phyloP scores from a whole-genome alignment of 2,329 filamentous ascomycete species.

The Exserohilum rostratum region DNA sequence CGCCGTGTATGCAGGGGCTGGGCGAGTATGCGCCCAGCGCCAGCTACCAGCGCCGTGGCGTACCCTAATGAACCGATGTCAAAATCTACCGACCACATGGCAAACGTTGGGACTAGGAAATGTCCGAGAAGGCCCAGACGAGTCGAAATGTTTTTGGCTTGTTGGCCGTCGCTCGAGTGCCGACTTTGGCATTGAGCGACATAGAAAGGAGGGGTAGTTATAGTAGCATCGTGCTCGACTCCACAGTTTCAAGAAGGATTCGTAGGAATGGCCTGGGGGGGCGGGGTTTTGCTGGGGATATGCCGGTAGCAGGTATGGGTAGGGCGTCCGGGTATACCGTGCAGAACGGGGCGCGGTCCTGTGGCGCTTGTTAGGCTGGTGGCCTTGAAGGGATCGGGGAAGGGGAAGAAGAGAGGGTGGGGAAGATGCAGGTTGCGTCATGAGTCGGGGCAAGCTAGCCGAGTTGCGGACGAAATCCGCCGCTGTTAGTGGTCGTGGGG shows the following conservation, averaged over 20 bases:
- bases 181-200: background rate
- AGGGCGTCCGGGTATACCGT: background rate
- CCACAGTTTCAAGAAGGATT: too few species aligned
- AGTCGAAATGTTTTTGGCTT: too few species aligned
- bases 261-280: too few species aligned
- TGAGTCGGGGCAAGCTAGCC: conserved; percentile 4
- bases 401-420: background rate
- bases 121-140: too few species aligned
- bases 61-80: too few species aligned
- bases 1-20: background rate
- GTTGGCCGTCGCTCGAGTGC: background rate
- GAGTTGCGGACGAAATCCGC: conserved; percentile 5
- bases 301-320: background rate
- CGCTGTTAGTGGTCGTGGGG: background rate
- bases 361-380: background rate
- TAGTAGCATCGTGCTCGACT: too few species aligned
- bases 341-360: background rate
- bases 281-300: background rate
- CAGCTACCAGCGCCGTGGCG: too few species aligned
- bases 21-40: background rate
- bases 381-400: background rate
- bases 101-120: too few species aligned
- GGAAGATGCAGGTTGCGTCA: conserved; percentile 5
- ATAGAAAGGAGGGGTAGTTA: too few species aligned
- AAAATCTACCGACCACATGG: too few species aligned